These are phyloP conservation scores for Curvularia verruculosa DNA, from an alignment of 2,329 filamentous ascomycete genomes.

Conservation along the genomic window DNA sequence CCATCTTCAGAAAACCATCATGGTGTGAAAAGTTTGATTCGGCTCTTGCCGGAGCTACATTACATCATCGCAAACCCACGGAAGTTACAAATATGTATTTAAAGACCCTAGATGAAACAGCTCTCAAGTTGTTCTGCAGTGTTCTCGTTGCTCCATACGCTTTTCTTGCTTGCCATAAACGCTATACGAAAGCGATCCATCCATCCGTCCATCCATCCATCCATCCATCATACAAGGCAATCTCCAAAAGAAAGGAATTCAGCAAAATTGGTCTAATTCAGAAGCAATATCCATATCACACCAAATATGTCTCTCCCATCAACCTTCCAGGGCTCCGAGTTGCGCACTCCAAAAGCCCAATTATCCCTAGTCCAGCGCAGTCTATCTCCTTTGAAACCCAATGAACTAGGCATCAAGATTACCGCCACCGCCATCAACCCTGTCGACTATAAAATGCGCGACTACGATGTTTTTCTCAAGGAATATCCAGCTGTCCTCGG, in stretches of 20 bases:
- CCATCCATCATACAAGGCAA: not conserved
- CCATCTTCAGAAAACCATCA: not conserved
- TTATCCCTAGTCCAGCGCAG: not conserved
- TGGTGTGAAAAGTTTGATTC: not conserved
- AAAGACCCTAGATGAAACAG: not conserved
- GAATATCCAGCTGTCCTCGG: not conserved
- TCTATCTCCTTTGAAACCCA: not conserved
- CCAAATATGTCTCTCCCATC: not conserved
- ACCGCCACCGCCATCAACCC: not conserved
- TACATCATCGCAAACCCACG: not conserved
- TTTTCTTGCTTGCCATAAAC: not conserved
- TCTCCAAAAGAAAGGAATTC: not conserved
- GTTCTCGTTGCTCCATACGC: not conserved
- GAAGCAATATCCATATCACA: not conserved
- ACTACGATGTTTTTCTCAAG: not conserved
- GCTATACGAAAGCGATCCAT: not conserved
- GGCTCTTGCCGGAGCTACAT: not conserved
- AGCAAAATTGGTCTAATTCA: not conserved
- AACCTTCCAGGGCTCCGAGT: not conserved
- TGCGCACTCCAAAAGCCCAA: not conserved
- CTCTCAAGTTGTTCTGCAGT: not conserved
- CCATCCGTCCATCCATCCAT: not conserved
- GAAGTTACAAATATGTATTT: not conserved
- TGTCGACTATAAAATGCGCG: not conserved
- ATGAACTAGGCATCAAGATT: constrained; percentile 1